Evolutionary conservation across 306 rosid species (phyloP).

Genomic region (Alnus rubra): DNA sequence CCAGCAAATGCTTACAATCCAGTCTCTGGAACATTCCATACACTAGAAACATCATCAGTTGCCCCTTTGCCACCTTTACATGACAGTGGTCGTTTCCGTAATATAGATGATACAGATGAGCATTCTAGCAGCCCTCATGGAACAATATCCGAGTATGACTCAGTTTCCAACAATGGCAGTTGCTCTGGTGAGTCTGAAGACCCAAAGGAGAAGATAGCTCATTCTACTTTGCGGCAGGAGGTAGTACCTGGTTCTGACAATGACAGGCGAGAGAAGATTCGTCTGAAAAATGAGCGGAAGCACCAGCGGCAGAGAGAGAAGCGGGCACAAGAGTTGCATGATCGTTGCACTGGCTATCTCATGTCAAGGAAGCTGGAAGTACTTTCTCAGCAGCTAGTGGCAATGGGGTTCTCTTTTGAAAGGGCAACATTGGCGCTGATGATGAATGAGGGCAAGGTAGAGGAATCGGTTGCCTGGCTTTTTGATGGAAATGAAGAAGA

Average conservation of each 20-base stretch:
- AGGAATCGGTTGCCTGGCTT: slow-evolving; percentile 75
- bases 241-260: slow-evolving; percentile 69
- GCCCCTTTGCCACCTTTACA: slow-evolving; percentile 46
- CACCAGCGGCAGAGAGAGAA: slow-evolving; percentile 90
- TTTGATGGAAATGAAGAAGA: slow-evolving; percentile 64
- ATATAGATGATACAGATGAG: slow-evolving; percentile 67
- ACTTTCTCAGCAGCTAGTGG: slow-evolving; percentile 68
- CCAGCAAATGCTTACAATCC: slow-evolving; percentile 66
- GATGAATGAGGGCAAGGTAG: slow-evolving; percentile 69
- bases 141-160: slow-evolving; percentile 58
- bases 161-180: slow-evolving; percentile 84
- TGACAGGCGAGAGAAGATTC: slow-evolving; percentile 77
- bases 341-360: slow-evolving; percentile 67
- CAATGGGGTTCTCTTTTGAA: slow-evolving; percentile 77
- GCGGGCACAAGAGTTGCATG: slow-evolving; percentile 83
- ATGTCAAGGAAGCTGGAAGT: slow-evolving; percentile 81
- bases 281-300: slow-evolving; percentile 83
- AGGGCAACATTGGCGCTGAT: slow-evolving; percentile 67
- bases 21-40: slow-evolving; percentile 66
- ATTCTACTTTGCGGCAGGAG: slow-evolving; percentile 47
- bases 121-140: slow-evolving; percentile 58
- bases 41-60: slow-evolving; percentile 49
- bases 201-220: slow-evolving; percentile 58
- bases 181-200: slow-evolving; percentile 92
- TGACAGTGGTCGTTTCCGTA: slow-evolving; percentile 50